Conservation (phyloP, 2,329 filamentous ascomycete genomes). For the Pyrenophora tritici-repentis region DNA sequence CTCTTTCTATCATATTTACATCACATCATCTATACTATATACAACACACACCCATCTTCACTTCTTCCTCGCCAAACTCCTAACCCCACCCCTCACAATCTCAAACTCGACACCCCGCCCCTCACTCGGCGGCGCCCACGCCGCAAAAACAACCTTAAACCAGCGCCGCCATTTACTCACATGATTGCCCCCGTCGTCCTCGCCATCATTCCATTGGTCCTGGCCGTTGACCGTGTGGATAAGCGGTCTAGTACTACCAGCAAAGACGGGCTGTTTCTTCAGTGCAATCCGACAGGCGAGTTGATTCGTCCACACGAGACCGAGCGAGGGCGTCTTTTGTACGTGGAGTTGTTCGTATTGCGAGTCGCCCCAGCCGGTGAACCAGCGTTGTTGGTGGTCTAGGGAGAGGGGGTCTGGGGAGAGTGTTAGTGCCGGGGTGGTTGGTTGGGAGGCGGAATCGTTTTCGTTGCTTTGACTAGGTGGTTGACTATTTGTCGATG, state of each 20-base stretch:
- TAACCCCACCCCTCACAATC: no score
- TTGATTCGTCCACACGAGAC: slow-evolving; percentile 90
- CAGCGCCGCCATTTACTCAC: slow-evolving; percentile 70
- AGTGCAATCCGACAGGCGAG: slow-evolving; percentile 81
- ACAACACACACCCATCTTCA: no score
- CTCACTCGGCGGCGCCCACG: slow-evolving; percentile 66
- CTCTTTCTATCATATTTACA: no score
- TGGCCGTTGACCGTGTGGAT: slow-evolving; percentile 39
- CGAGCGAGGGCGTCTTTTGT: slow-evolving; percentile 83
- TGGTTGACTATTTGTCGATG: slow-evolving; percentile 15
- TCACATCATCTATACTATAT: no score
- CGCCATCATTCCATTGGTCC: slow-evolving; percentile 49
- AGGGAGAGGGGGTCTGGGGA: slow-evolving; percentile 68
- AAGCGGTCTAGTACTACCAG: slow-evolving; percentile 8
- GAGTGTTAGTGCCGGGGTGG: slow-evolving; percentile 36
- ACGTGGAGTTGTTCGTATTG: slow-evolving; percentile 38
- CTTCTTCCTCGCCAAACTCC: not conserved
- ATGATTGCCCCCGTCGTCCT: slow-evolving; percentile 31
- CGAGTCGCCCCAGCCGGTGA: slow-evolving; percentile 88
- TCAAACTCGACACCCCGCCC: slow-evolving; percentile 31
- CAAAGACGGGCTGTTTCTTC: slow-evolving; percentile 68
- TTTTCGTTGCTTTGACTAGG: slow-evolving; percentile 29
- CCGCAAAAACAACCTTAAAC: slow-evolving; percentile 89
- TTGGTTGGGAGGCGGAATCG: slow-evolving; percentile 22
- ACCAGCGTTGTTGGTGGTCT: slow-evolving; percentile 91